Evolutionary conservation across 805 yeast genomes (phyloP), one percentile per base, ranked within the genome.

Genomic region (Teunomyces barrocoloradensis): DNA sequence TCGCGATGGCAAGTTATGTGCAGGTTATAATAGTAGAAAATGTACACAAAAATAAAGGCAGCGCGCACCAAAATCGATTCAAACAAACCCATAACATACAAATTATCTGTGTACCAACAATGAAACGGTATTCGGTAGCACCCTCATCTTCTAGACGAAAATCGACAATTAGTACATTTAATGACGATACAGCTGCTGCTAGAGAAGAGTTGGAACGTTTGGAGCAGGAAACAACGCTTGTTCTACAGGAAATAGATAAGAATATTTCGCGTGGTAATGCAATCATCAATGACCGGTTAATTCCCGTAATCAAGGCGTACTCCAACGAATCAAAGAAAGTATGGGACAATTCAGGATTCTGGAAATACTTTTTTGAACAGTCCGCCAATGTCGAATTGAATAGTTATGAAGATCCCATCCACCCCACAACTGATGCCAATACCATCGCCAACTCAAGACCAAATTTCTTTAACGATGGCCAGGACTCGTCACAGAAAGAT

Each of bases 311-410:
- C 18, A 77, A 80, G 52, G 71, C 74, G 39, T 88, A 87, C 58
- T 79, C 85, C 15, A 57, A 60, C 11, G 78, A 79, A 35, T 80
- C 89, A 11, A 77, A 73, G 36, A 72, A 78, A 28, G 80, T 87
- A 3, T 82, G 89, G 85, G 67, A 74, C 27, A 84, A 84, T 46
- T 82, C 81, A 5, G 77, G 78, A 47, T 87, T 88, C 65, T 84
- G 95, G 85, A 87, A 87, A 59, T 77, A 78, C 28, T 85, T 89
- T 65, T 79, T 89, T 56, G 96, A 89, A 59, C 78, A 82, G 41
- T 78, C 88, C 25, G 90, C 89, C 1, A 79, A 81, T 57, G 86
- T 85, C 20, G 80, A 82, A 51, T 64, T 85, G 30, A 64, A 77
- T 29, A 77, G 81, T 25, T 76, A 75, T 51, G 82, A 78, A 53